A percentile compares a stretch with the other conserved stretches of the same genome.
phyloP scores from a whole-genome alignment of 495 filamentous ascomycete species.

The Aspergillus ostianus region DNA sequence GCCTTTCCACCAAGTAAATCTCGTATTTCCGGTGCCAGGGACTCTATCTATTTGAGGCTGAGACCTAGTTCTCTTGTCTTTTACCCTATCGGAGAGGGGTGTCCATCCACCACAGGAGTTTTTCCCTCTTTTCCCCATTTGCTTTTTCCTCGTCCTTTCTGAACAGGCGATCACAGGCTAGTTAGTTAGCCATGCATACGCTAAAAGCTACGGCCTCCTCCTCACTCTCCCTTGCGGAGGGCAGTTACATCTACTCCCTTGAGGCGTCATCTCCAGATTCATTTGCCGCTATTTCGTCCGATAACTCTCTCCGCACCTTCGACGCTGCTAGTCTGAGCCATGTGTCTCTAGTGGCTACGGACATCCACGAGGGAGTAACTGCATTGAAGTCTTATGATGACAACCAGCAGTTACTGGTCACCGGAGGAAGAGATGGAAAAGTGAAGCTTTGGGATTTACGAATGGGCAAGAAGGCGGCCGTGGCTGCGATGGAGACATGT shows the following conservation, averaged over 20 bases:
- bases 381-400: conserved; percentile 37
- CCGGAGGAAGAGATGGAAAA: conserved; percentile 49
- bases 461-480: conserved; percentile 27
- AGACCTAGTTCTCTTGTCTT: not conserved
- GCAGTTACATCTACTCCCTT: conserved; percentile 54
- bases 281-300: conserved; percentile 55
- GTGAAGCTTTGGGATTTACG: conserved; percentile 49
- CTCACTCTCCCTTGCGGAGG: conserved; percentile 42
- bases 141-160: not conserved
- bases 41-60: conserved; percentile 2
- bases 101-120: not conserved
- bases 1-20: not conserved
- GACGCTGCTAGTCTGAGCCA: conserved; percentile 40
- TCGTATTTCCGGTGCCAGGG: not conserved
- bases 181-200: conserved; percentile 32
- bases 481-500: conserved; percentile 42
- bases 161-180: not conserved
- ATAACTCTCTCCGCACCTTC: conserved; percentile 53
- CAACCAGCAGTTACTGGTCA: conserved; percentile 34
- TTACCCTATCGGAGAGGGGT: not conserved
- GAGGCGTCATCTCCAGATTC: conserved; percentile 28
- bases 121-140: not conserved
- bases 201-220: conserved; percentile 41
- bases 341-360: conserved; percentile 29
- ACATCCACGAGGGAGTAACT: conserved; percentile 46